Base-by-base conservation (phyloP, 2,329 filamentous ascomycete species). In the Gnomoniopsis smithogilvyi region DNA sequence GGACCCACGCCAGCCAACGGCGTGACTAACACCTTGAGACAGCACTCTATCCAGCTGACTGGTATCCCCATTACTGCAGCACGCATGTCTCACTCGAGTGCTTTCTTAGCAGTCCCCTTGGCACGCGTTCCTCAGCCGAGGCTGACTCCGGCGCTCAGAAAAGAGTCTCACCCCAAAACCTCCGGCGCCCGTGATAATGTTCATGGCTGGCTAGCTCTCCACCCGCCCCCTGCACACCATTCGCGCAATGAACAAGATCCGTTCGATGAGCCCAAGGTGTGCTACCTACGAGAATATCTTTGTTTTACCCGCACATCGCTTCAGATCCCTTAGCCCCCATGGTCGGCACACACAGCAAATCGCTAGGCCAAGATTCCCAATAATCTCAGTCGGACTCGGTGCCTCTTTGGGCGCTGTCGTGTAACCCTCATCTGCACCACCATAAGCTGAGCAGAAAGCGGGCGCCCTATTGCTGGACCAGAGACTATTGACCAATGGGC, bases 401-500 rank as follows among this genome's bases (percentile, higher is more conserved):
- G 30, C 41, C 41, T 33, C 24, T 45, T 36, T 19, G 38, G 8
- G 22, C 24, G 50, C 24, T n/a, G 45, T 36, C n/a, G 56, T 58
- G 51, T 50, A 43, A 58, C 56, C 51, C 38, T 17, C 30, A 24
- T 34, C 19, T 54, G 51, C 45, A 49, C 33, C 51, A 54, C 41
- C 41, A 19, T n/a, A 45, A 17, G 41, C 41, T 45, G 41, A 45
- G 15, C 41, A 45, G 15, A 6, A 21, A 45, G n/a, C 41, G 15
- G 41, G 41, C 41, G 34, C 34, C 34, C 8, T 8, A 36, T 36
- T 36, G 34, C 34, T n/a, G n/a, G n/a, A n/a, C n/a, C n/a, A n/a
- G n/a, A n/a, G n/a, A n/a, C n/a, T n/a, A n/a, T n/a, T n/a, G n/a
- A n/a, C 3, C 34, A 36, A 36, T 36, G 34, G 34, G 34, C 15